These are phyloP conservation scores for Auxenochlorella pyrenoidosa DNA, from an alignment of 139 green algal genomes.

Conservation along the genomic window DNA sequence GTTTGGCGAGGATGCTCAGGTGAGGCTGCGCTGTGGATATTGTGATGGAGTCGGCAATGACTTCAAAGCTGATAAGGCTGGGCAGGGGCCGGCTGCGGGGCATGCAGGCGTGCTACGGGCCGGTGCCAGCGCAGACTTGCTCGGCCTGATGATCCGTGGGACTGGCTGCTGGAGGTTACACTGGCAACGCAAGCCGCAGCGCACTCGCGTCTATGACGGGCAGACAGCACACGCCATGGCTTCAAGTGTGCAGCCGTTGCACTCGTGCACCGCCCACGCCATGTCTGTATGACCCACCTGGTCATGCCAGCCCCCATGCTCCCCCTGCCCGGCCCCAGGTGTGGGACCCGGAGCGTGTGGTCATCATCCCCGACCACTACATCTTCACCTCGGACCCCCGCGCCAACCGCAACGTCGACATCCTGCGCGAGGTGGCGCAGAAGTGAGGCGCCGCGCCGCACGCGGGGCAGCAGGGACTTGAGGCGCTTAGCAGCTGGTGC, in stretches of 20 bases:
- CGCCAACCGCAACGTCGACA: slow-evolving; percentile 96
- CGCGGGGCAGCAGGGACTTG: neutral
- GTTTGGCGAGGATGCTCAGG: slow-evolving; percentile 91
- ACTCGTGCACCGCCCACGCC: too few species aligned
- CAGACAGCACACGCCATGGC: too few species aligned
- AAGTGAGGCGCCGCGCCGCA: neutral
- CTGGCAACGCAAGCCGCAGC: too few species aligned
- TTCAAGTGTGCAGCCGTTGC: too few species aligned
- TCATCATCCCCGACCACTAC: slow-evolving; percentile 98
- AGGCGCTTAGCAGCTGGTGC: neutral
- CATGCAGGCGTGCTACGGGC: neutral
- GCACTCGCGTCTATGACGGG: too few species aligned
- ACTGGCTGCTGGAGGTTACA: neutral
- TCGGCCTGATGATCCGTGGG: neutral
- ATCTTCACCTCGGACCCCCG: slow-evolving; percentile 95
- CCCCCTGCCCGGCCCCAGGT: slow-evolving; percentile 58
- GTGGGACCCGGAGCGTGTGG: slow-evolving; percentile 91
- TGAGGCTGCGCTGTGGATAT: slow-evolving; percentile 12
- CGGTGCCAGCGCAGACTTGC: too few species aligned
- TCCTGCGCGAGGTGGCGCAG: slow-evolving; percentile 68
- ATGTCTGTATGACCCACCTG: neutral
- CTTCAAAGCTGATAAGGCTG: too few species aligned
- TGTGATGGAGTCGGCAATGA: too few species aligned
- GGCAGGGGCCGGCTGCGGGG: too few species aligned
- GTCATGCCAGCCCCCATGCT: neutral